Base-by-base conservation (phyloP, 495 filamentous ascomycete species). In the Penicillium steckii region DNA sequence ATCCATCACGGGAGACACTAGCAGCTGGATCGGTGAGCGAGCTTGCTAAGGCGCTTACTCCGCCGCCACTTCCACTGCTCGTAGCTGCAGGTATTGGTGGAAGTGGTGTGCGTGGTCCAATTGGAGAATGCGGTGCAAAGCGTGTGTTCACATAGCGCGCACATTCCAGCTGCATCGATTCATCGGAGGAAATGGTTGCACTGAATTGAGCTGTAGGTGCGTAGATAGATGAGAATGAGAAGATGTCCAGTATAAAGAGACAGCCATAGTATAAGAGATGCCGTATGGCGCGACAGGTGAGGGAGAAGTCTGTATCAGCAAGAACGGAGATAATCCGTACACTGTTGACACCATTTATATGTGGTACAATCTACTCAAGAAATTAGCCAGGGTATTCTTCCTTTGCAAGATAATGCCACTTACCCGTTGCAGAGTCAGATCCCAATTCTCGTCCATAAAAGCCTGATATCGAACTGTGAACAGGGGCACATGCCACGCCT, bases 211-310 rank as follows among this genome's bases (percentile, higher is more conserved):
- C 72, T 1, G 95, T 94, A 3, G 85, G 85, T 0, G 91, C 91
- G 62, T 97, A 98, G 52, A 94, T 91, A 46, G 88, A 88, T 22
- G 82, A 78, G 69, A 97, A 97, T 60, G 90, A 88, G 74, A 97
- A 97, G 61, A 96, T 85, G 66, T 97, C 94, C 8, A 97, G 82
- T 35, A 97, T 78, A 27, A 94, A 76, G 25, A 92, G 74, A 61
- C 89, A 94, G 62, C 88, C 86, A 65, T 97, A 97, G 77, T 93
- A 95, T 23, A 96, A 76, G 3, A 98, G 78, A 57, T 97, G 91
- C 49, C 88, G 80, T 45, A 97, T 82, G 27, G 89, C 90, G 49
- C 89, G 89, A 56, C 88, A 85, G 17, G 89, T 85, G 19, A 97
- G 85, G 30, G 85, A 85, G 57, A 91, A 81, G 55, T 94, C 90